These are phyloP conservation scores for Nadsonia starkeyi-henricii DNA, from an alignment of 1,139 yeast species.

Conservation along the genomic window DNA sequence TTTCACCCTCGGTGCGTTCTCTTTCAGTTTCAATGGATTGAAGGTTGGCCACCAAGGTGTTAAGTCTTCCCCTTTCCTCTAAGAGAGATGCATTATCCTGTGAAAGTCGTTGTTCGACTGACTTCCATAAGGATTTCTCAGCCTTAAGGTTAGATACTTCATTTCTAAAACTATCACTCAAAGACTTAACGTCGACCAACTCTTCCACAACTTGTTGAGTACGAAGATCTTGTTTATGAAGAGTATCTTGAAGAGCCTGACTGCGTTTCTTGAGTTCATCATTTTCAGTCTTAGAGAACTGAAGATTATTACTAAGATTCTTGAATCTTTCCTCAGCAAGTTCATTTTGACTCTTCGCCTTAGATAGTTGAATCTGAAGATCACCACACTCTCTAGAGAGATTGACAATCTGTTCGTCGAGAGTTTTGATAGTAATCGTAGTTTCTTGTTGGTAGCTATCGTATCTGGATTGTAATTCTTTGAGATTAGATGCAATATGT, in stretches of 20 bases:
- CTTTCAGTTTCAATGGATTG: conserved; percentile 53
- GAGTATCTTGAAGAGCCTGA: conserved; percentile 40
- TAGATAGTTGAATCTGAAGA: conserved; percentile 32
- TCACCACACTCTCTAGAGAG: conserved; percentile 37
- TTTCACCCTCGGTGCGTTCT: conserved; percentile 37
- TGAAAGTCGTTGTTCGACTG: conserved; percentile 39
- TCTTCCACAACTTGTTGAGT: conserved; percentile 46
- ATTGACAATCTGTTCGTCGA: conserved; percentile 28
- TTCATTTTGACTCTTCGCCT: conserved; percentile 32
- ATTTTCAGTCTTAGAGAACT: conserved; percentile 31
- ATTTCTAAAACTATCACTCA: conserved; percentile 27
- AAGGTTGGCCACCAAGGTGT: conserved; percentile 44
- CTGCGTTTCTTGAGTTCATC: conserved; percentile 30
- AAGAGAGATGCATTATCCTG: conserved; percentile 41
- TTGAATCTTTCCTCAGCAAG: conserved; percentile 33
- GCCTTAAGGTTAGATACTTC: conserved; percentile 38
- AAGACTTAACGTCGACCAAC: conserved; percentile 31
- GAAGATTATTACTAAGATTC: conserved; percentile 24
- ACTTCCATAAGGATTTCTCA: conserved; percentile 39
- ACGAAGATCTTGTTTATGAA: conserved; percentile 40
- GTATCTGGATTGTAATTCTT: conserved; percentile 24
- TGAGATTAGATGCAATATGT: conserved; percentile 20
- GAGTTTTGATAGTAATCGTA: conserved; percentile 26
- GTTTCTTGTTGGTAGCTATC: conserved; percentile 30
- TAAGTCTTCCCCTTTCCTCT: conserved; percentile 48